These are phyloP conservation scores for Neophaeococcomyces aloes DNA, from an alignment of 2,329 filamentous ascomycete species.

Conservation along the genomic window DNA sequence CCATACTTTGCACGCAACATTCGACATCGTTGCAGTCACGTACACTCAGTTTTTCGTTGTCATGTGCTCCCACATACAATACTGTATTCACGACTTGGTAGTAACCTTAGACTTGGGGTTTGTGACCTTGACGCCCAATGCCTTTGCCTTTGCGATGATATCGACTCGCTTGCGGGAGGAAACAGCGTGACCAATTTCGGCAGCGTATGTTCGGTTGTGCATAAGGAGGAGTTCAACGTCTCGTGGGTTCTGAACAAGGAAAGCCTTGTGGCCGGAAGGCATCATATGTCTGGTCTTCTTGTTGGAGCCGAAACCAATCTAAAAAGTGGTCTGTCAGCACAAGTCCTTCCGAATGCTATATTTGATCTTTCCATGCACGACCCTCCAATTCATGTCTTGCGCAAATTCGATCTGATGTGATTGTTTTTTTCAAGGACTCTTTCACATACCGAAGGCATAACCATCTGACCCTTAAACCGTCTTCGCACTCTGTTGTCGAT, in stretches of 20 bases:
- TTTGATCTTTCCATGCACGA: not conserved
- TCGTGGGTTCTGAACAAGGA: constrained; percentile 93
- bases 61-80: not conserved
- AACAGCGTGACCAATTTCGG: constrained; percentile 96
- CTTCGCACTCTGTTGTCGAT: constrained; percentile 97
- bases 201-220: constrained; percentile 99
- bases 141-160: constrained; percentile 94
- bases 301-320: constrained; percentile 99
- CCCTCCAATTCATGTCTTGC: not conserved
- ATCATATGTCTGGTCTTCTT: constrained; percentile 99
- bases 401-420: constrained; percentile 2
- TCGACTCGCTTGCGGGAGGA: constrained; percentile 98
- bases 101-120: constrained; percentile 99
- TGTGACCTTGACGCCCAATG: constrained; percentile 98
- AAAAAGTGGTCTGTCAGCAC: constrained; percentile 22
- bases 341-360: constrained; percentile 6
- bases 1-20: not conserved
- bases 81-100: constrained; percentile 58
- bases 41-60: not conserved
- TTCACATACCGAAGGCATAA: constrained; percentile 83
- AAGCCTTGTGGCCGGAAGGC: constrained; percentile 98
- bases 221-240: constrained; percentile 97
- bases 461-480: constrained; percentile 90
- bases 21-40: not conserved
- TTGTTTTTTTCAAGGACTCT: not conserved